Evolutionary conservation across 352 stramenopile species (phyloP), one percentile per base, ranked within the genome.

Genomic region (Phytopythium boreale): DNA sequence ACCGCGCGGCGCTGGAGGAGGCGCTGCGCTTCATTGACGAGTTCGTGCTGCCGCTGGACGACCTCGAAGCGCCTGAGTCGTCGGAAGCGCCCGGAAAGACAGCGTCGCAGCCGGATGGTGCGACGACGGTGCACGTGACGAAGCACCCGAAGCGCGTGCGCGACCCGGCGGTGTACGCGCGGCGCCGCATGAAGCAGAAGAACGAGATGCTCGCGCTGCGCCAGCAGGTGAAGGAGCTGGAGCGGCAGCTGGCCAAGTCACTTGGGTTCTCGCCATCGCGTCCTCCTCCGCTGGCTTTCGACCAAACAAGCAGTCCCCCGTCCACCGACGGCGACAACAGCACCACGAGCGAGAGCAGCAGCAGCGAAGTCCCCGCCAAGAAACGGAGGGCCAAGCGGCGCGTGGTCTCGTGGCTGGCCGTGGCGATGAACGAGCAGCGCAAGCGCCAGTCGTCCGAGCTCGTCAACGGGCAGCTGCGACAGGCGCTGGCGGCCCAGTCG

Each of bases 211-310:
- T 29, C 36, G 14, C 8, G 50, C 31, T 66, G 36, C 63, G 60
- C 34, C 63, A 71, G 55, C 56, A 69, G 41, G 46, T 53, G 26
- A 72, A 76, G 22, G 64, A 71, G 50, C 64, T 81, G 47, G 66
- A 76, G 50, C 60, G 52, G n/a, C 59, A 76, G 34, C 50, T 76
- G 17, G 10, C 14, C n/a, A 10, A 15, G 50, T 12, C 15, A 4
- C 50, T n/a, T n/a, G n/a, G n/a, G n/a, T n/a, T n/a, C n/a, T n/a
- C n/a, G n/a, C n/a, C n/a, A n/a, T n/a, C n/a, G n/a, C n/a, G n/a
- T n/a, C n/a, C n/a, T n/a, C n/a, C n/a, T n/a, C n/a, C n/a, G n/a
- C n/a, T n/a, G n/a, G n/a, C n/a, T n/a, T n/a, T n/a, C n/a, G n/a
- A n/a, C n/a, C n/a, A n/a, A n/a, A n/a, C n/a, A n/a, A n/a, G n/a